These are phyloP conservation scores for Pyrrhoderma lamaoense DNA, from an alignment of 1,284 basidiomycete species.

Conservation along the genomic window DNA sequence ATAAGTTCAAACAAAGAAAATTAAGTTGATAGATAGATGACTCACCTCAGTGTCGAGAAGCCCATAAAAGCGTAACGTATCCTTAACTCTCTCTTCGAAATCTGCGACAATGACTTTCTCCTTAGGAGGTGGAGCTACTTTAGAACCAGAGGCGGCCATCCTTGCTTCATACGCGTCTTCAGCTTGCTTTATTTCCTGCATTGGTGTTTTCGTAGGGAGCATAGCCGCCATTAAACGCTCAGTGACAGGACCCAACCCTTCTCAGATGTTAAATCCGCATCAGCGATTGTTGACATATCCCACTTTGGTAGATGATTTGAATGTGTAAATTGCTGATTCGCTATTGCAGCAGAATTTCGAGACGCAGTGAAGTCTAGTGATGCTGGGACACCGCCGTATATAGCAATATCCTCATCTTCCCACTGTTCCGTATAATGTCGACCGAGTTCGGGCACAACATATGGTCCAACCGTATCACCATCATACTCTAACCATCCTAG, in stretches of 20 bases:
- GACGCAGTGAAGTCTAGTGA: constrained; percentile 31
- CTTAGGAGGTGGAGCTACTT: constrained; percentile 60
- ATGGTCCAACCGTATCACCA: constrained; percentile 84
- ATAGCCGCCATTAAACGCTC: constrained; percentile 68
- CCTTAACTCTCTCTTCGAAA: constrained; percentile 59
- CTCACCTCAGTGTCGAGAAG: constrained; percentile 51
- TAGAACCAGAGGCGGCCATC: constrained; percentile 46
- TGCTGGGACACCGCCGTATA: constrained; percentile 39
- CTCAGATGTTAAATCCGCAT: constrained; percentile 58
- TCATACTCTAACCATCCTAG: constrained; percentile 82
- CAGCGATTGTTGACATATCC: constrained; percentile 66
- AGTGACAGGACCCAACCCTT: constrained; percentile 71
- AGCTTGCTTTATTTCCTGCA: constrained; percentile 70
- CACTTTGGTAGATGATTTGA: constrained; percentile 49
- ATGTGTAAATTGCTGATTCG: constrained; percentile 20
- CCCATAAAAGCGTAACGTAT: constrained; percentile 67
- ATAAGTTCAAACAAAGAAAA: background rate
- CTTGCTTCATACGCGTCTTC: constrained; percentile 74
- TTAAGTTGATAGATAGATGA: constrained; percentile 1
- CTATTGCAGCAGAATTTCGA: constrained; percentile 25
- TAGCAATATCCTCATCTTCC: constrained; percentile 80
- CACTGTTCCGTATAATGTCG: constrained; percentile 85
- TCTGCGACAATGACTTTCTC: constrained; percentile 68
- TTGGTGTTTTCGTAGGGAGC: constrained; percentile 34
- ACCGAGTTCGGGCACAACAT: constrained; percentile 80